Conservation (phyloP, 192 early-diverging fungal genomes). For the Geranomyces michiganensis region DNA sequence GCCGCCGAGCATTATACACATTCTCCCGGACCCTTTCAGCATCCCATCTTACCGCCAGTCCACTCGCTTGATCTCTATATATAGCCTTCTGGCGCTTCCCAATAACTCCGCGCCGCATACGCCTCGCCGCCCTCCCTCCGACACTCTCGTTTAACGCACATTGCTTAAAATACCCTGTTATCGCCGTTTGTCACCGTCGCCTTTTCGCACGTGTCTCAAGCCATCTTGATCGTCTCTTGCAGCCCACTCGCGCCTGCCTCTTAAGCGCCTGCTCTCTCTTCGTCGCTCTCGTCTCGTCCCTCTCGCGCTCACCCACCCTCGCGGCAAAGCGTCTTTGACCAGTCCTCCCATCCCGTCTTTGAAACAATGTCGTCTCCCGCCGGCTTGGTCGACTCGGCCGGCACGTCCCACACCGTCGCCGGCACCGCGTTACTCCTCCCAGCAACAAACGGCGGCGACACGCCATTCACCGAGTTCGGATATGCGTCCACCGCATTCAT, state of each 20-base stretch:
- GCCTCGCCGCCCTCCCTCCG: too few species aligned
- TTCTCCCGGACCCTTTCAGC: too few species aligned
- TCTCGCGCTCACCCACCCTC: neutral
- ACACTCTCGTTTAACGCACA: too few species aligned
- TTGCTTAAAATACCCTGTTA: too few species aligned
- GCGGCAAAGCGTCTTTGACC: neutral
- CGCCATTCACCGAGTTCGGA: conserved; percentile 28
- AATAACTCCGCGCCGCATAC: too few species aligned
- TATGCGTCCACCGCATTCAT: conserved; percentile 57
- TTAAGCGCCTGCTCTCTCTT: neutral
- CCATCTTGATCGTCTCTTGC: too few species aligned
- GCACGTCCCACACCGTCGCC: conserved; percentile 11
- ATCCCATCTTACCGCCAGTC: too few species aligned
- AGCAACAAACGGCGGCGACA: conserved; percentile 19
- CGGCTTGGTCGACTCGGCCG: neutral
- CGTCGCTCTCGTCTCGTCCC: neutral
- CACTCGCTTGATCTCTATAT: too few species aligned
- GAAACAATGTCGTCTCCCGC: conserved; percentile 3
- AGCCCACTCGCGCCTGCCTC: neutral
- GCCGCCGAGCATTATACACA: too few species aligned
- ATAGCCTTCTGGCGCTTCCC: too few species aligned
- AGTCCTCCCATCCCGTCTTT: neutral
- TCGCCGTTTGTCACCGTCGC: too few species aligned
- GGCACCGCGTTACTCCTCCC: conserved; percentile 23
- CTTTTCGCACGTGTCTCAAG: too few species aligned